Percentiles rank a stretch among this genome's conserved stretches.
Conservation (phyloP, 2,329 filamentous ascomycete genomes). For the Acephala macrosclerotiorum region DNA sequence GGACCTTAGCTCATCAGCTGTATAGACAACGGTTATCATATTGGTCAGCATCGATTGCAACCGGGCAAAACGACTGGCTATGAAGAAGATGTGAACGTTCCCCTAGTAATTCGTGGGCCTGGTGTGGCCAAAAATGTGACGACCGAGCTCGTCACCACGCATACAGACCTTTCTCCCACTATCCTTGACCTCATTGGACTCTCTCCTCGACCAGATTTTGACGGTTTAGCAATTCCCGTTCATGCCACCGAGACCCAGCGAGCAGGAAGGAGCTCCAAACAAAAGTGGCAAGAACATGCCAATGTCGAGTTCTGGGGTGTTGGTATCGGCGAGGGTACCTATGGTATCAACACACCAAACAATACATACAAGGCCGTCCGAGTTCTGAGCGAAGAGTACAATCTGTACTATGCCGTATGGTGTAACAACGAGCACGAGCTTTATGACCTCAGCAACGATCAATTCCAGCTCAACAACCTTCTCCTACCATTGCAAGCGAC, state of each 20-base stretch:
- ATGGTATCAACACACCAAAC: constrained; percentile 36
- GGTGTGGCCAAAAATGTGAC: constrained; percentile 52
- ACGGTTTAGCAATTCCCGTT: constrained; percentile 52
- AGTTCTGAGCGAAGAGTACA: constrained; percentile 56
- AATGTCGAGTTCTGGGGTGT: constrained; percentile 54
- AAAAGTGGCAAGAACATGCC: constrained; percentile 52
- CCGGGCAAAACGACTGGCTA: constrained; percentile 57
- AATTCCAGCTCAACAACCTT: constrained; percentile 56
- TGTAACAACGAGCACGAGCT: constrained; percentile 72
- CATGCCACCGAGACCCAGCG: constrained; percentile 26
- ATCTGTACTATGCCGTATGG: constrained; percentile 71
- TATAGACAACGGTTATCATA: constrained; percentile 60
- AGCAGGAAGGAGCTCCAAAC: constrained; percentile 18
- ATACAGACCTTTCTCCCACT: constrained; percentile 59
- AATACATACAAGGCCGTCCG: constrained; percentile 58
- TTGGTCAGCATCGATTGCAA: constrained; percentile 56
- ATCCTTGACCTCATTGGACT: constrained; percentile 49
- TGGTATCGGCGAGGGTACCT: constrained; percentile 34
- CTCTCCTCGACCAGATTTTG: constrained; percentile 50
- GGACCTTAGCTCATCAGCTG: constrained; percentile 35
- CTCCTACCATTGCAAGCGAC: constrained; percentile 39
- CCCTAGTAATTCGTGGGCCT: constrained; percentile 64
- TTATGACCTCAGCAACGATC: constrained; percentile 66
- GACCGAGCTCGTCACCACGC: constrained; percentile 55
- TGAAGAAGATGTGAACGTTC: constrained; percentile 58